Evolutionary conservation across 2,329 filamentous ascomycete genomes (phyloP).

Genomic region (Leptographium lundbergii): DNA sequence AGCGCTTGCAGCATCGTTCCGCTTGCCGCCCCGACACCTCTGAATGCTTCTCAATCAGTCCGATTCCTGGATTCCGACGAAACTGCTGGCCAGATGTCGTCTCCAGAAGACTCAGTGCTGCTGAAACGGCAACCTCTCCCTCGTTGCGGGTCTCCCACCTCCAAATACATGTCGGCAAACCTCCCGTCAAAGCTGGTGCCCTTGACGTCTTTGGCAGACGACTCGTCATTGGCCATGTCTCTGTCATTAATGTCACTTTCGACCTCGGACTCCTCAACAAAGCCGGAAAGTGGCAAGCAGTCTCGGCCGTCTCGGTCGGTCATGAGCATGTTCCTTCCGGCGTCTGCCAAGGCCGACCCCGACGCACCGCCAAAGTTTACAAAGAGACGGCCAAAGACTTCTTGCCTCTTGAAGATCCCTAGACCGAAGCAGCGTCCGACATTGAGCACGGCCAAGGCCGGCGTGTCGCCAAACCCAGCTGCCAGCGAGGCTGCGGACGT

Average conservation of each 20-base stretch:
- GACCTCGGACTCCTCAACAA: background rate
- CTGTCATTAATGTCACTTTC: background rate
- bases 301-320: background rate
- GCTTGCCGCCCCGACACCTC: background rate
- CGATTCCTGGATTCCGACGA: background rate
- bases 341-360: background rate
- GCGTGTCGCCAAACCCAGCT: background rate
- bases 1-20: background rate
- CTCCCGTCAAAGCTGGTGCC: background rate
- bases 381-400: background rate
- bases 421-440: background rate
- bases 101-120: background rate
- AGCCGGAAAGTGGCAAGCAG: background rate
- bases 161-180: background rate
- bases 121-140: background rate
- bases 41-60: background rate
- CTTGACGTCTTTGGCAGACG: background rate
- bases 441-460: background rate
- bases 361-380: background rate
- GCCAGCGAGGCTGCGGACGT: background rate
- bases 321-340: background rate
- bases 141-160: background rate
- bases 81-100: no score
- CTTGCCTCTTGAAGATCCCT: background rate
- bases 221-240: background rate